These are phyloP conservation scores for Salix exigua DNA, from an alignment of 345 rosid species.

Conservation along the genomic window DNA sequence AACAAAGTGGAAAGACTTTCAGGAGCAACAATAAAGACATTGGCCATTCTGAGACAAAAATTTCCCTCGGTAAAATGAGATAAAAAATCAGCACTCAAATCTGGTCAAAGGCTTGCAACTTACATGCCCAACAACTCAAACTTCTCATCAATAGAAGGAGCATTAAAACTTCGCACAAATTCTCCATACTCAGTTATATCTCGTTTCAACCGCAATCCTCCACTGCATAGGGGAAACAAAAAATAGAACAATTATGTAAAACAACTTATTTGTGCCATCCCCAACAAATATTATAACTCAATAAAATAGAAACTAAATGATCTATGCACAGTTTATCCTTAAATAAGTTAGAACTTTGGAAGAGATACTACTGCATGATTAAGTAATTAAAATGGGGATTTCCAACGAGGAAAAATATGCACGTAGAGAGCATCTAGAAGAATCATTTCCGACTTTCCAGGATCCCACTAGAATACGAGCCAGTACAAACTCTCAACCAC, in stretches of 20 bases:
- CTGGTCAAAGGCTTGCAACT: constrained; percentile 19
- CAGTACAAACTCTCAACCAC: neutral
- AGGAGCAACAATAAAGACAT: constrained; percentile 93
- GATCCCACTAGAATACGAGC: neutral
- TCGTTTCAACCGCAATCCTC: constrained; percentile 95
- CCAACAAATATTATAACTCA: neutral
- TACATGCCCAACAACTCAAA: constrained; percentile 92
- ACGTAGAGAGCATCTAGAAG: neutral
- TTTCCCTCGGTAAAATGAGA: neutral
- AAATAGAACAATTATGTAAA: constrained; percentile 8
- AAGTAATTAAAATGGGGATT: neutral
- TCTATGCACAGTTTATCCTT: neutral
- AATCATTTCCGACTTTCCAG: neutral
- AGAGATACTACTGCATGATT: neutral
- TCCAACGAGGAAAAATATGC: neutral
- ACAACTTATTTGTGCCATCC: neutral
- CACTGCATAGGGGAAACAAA: constrained; percentile 43
- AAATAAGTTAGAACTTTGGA: neutral
- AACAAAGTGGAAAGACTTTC: constrained; percentile 88
- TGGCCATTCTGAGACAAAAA: constrained; percentile 66
- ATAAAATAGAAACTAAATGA: constrained; percentile 34
- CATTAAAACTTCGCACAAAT: constrained; percentile 75
- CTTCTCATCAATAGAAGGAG: constrained; percentile 93
- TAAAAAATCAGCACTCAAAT: neutral
- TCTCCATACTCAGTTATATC: constrained; percentile 90